Evolutionary conservation across 2,329 filamentous ascomycete species (phyloP), one percentile per base, ranked within the genome.

Genomic region (Aspergillus sp.): DNA sequence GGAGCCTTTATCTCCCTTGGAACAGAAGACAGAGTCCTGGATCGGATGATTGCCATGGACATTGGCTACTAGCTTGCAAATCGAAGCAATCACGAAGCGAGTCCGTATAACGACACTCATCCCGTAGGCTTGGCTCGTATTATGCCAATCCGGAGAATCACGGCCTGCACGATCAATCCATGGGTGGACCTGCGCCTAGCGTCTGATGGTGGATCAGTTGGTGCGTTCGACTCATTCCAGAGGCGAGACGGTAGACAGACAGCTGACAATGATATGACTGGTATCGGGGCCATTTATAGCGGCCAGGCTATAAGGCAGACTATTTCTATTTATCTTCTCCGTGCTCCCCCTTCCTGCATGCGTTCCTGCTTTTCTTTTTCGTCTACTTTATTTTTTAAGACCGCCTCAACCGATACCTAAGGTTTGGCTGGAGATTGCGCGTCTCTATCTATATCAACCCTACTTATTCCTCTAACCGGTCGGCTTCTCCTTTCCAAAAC

Each of bases 121-220:
- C 44, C 35, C 37, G 52, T 39, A 53, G 58, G 21, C 50, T 56
- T 55, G 55, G 39, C 52, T 52, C 45, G 49, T 55, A 46, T 52
- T 52, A 52, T 52, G 14, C 35, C 15, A 39, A 48, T 17, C 11
- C 27, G 17, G 33, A n/a, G 27, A 53, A 45, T 19, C 43, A 50
- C 48, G 55, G 55, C 48, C 39, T 40, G 49, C 68, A 68, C 69
- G 67, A 67, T 58, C 62, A 49, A 27, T 17, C 64, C 53, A 59
- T 63, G 57, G 58, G 60, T 61, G 51, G 55, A 43, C 27, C 48
- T 61, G 31, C 40, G 25, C 63, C 57, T 66, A 65, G 62, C 52
- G 58, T 61, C 57, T 52, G 50, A 61, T 49, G 49, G 68, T 68
- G 68, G 66, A 65, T 62, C 61, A 55, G 55, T 59, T 48, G 54